phyloP scores from a whole-genome alignment of 306 rosid species.

The Urtica urens region DNA sequence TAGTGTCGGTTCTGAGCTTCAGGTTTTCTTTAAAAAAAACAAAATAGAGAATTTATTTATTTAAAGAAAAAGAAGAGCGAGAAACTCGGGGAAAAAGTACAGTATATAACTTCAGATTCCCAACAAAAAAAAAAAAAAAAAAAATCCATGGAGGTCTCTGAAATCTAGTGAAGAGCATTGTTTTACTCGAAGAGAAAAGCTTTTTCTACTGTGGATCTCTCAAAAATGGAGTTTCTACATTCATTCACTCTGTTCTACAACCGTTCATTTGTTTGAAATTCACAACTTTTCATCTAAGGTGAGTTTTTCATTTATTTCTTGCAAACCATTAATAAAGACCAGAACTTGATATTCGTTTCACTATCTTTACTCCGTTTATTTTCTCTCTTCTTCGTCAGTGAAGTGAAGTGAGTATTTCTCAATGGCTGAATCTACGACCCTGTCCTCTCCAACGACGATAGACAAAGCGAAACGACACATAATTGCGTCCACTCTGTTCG shows the following conservation, averaged over 20 bases:
- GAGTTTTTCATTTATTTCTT: too few relatives aligned
- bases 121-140: not conserved
- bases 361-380: not conserved
- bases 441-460: constrained; percentile 30
- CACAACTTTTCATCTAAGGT: constrained; percentile 5
- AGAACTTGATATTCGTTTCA: not conserved
- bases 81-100: constrained; percentile 43
- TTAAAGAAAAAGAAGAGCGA: constrained; percentile 16
- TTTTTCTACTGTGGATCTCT: constrained; percentile 16
- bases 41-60: not conserved
- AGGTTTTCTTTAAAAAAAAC: too few relatives aligned
- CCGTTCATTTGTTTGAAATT: not conserved
- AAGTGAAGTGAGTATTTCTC: constrained; percentile 1
- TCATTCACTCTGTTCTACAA: constrained; percentile 9
- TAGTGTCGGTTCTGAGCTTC: constrained; percentile 37
- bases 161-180: constrained; percentile 13
- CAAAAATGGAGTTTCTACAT: constrained; percentile 15
- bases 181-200: constrained; percentile 17
- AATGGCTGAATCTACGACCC: constrained; percentile 46
- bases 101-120: not conserved
- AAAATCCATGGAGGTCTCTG: constrained; percentile 23
- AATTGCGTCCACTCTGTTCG: constrained; percentile 33
- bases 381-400: not conserved
- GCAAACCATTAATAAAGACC: not conserved
- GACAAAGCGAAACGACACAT: constrained; percentile 22